phyloP scores from a whole-genome alignment of 73 alveolate genomes.

The Paraurostyla sp. region DNA sequence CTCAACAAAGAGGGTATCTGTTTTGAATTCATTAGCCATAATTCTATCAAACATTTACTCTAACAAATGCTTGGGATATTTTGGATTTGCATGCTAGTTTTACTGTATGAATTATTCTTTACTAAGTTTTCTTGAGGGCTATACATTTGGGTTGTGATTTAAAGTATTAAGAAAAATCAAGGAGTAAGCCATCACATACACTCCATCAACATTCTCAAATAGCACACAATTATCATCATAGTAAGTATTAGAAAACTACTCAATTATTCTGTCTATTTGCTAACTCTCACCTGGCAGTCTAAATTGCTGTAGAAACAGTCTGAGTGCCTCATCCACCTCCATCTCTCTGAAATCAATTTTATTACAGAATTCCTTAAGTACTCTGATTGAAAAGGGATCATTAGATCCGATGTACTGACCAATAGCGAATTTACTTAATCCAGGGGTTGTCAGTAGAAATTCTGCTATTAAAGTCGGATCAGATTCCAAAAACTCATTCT shows the following conservation, averaged over 20 bases:
- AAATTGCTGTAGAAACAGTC: conserved; percentile 71
- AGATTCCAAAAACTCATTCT: not conserved
- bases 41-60: conserved; percentile 74
- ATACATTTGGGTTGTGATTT: conserved; percentile 72
- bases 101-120: conserved; percentile 70
- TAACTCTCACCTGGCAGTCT: conserved; percentile 84
- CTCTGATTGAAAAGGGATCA: conserved; percentile 54
- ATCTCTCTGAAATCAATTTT: conserved; percentile 65
- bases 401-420: conserved; percentile 71
- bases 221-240: conserved; percentile 65
- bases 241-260: conserved; percentile 70
- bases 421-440: conserved; percentile 75
- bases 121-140: conserved; percentile 63
- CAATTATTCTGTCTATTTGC: conserved; percentile 80
- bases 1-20: conserved; percentile 77
- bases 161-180: conserved; percentile 76
- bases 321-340: conserved; percentile 77
- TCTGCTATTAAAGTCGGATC: conserved; percentile 67
- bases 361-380: conserved; percentile 70
- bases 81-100: conserved; percentile 41
- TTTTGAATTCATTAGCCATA: conserved; percentile 69
- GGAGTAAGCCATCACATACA: conserved; percentile 78
- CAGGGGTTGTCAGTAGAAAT: conserved; percentile 74
- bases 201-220: conserved; percentile 68
- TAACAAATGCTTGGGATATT: conserved; percentile 34